Percentiles rank a stretch among this genome's conserved stretches.
phyloP scores from a whole-genome alignment of 306 rosid species.

The Sindora glabra region DNA sequence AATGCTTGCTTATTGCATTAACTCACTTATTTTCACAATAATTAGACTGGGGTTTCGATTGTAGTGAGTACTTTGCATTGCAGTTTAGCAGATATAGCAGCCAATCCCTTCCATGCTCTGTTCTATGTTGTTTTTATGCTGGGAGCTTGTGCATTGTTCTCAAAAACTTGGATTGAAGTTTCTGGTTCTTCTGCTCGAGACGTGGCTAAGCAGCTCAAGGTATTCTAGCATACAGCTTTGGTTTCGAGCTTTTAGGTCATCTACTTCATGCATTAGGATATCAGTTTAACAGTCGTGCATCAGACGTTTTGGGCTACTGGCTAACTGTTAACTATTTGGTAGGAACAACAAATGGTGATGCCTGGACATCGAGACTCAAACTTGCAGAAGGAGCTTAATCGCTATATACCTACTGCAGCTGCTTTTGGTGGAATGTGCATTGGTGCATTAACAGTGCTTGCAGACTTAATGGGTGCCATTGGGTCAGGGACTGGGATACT shows the following conservation, averaged over 20 bases:
- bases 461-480: conserved; percentile 47
- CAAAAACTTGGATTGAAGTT: conserved; percentile 75
- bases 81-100: conserved; percentile 75
- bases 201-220: conserved; percentile 71
- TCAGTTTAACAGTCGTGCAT: too few species aligned
- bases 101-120: conserved; percentile 61
- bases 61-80: too few species aligned
- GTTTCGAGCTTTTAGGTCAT: too few species aligned
- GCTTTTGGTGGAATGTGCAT: conserved; percentile 47
- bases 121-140: conserved; percentile 57
- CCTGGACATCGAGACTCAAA: conserved; percentile 42
- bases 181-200: conserved; percentile 67
- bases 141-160: conserved; percentile 63
- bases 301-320: too few species aligned
- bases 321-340: background rate
- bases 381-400: conserved; percentile 37
- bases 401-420: conserved; percentile 45
- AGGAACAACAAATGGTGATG: conserved; percentile 54
- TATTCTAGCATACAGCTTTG: conserved; percentile 13
- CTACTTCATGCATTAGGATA: too few species aligned
- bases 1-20: background rate
- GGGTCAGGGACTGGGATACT: conserved; percentile 17
- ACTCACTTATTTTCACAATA: too few species aligned
- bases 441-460: conserved; percentile 42
- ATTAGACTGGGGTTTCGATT: too few species aligned